Conservation (phyloP, 164 flowering plant species). For the Brasenia schreberi region DNA sequence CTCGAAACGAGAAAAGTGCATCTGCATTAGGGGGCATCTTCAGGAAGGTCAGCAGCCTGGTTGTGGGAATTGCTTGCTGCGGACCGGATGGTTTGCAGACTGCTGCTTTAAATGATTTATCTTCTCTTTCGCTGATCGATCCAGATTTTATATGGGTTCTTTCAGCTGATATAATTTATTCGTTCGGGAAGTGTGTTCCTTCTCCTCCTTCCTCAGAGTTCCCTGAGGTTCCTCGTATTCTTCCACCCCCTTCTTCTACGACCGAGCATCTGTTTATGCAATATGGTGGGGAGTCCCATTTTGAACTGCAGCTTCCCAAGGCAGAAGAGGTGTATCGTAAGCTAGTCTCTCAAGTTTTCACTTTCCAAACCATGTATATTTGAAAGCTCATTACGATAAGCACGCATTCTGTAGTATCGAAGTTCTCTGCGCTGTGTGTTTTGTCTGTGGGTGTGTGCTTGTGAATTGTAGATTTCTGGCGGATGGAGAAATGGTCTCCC, state of each 20-base stretch:
- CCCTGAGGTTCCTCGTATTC: conserved; percentile 32
- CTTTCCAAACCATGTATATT: neutral
- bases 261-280: conserved; percentile 49
- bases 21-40: conserved; percentile 61
- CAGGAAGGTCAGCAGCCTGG: conserved; percentile 80
- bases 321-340: conserved; percentile 44
- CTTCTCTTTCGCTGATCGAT: conserved; percentile 65
- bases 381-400: too few relatives aligned
- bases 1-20: conserved; percentile 51
- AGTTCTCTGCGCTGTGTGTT: too few relatives aligned
- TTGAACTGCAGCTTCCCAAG: conserved; percentile 51
- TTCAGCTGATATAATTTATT: conserved; percentile 78
- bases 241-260: conserved; percentile 43
- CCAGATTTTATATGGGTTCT: conserved; percentile 95
- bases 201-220: conserved; percentile 44
- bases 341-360: conserved; percentile 12
- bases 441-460: too few relatives aligned
- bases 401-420: neutral
- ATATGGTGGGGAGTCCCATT: conserved; percentile 80
- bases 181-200: conserved; percentile 37
- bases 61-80: conserved; percentile 80
- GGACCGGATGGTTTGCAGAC: conserved; percentile 52
- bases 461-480: too few relatives aligned
- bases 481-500: too few relatives aligned
- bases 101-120: conserved; percentile 51